Base-by-base conservation (phyloP, 1,284 basidiomycete genomes). In the Schizopora paradoxa region DNA sequence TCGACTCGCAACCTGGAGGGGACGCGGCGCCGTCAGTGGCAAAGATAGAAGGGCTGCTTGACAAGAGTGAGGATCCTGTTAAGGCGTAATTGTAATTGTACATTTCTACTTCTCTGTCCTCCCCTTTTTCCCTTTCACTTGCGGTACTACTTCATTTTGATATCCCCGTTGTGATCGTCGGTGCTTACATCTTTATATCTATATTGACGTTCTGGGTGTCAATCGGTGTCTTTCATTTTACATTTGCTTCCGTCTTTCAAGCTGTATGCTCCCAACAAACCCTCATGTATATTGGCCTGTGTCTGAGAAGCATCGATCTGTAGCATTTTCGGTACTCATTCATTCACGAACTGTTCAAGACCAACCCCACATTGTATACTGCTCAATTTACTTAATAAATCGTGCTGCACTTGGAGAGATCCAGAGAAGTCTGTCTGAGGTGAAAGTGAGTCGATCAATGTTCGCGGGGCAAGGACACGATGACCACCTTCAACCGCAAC, bases 21-120 rank as follows among this genome's bases (percentile, higher is more conserved):
- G 84, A 88, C 54, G 73, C 68, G 42, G 69, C 74, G 29, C 69
- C 73, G 51, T 68, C 73, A 1, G 76, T 73, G 21, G 72, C 77
- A 19, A 74, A 76, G 59, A 76, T 68, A 19, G 87, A 90, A 61
- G 85, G 83, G n/a, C 67, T 87, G 45, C 68, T 83, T 66, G 82
- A 88, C 61, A 67, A 68, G 47, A 85, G 78, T 60, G 85, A 88
- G 64, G 74, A 77, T 58, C 82, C 83, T 34, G 59, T 82, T 57
- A 82, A 79, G 61, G 61, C 62, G 52, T 74, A 62, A 57, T 23
- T 36, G 22, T 41, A 25, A 18, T 13, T 23, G 21, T 23, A 25
- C 33, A 16, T 27, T 36, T 34, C 26, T 44, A 31, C 33, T 10
- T 36, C n/a, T 14, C 25, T 38, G 35, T 45, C 28, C 26, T 31